phyloP scores from a whole-genome alignment of 2,329 filamentous ascomycete species.

The Mariannaea sp. region DNA sequence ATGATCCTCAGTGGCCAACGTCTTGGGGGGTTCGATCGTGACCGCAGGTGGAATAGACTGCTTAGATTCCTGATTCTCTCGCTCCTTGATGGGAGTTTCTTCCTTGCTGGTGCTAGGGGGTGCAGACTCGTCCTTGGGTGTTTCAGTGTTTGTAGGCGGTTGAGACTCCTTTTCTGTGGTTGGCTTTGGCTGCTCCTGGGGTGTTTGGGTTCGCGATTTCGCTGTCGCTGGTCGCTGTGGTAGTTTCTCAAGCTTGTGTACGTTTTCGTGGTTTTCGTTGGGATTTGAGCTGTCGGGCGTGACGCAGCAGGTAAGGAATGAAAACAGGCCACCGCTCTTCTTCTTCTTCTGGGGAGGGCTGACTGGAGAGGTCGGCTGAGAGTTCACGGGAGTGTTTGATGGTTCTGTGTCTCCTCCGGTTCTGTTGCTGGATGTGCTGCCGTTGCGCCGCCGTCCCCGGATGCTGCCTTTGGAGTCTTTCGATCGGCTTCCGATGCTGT shows the following conservation, averaged over 20 bases:
- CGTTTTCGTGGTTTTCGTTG: conserved; percentile 58
- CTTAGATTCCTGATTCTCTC: conserved; percentile 53
- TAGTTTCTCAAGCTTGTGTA: conserved; percentile 63
- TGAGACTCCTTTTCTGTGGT: conserved; percentile 57
- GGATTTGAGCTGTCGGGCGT: conserved; percentile 65
- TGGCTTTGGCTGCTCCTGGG: conserved; percentile 54
- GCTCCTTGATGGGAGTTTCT: conserved; percentile 49
- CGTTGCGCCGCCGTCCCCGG: conserved; percentile 65
- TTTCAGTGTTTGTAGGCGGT: conserved; percentile 42
- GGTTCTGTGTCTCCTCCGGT: conserved; percentile 60
- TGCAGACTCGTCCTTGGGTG: conserved; percentile 50
- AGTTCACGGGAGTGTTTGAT: conserved; percentile 53
- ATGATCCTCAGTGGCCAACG: conserved; percentile 33
- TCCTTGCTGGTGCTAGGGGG: conserved; percentile 55
- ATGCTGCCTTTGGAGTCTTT: conserved; percentile 70
- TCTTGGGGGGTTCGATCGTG: conserved; percentile 51
- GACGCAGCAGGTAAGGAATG: conserved; percentile 70
- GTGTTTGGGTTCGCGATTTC: conserved; percentile 58
- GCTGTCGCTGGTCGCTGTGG: conserved; percentile 59
- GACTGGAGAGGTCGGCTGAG: conserved; percentile 57
- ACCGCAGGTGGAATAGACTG: conserved; percentile 47
- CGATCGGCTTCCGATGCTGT: conserved; percentile 67
- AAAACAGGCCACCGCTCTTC: conserved; percentile 58
- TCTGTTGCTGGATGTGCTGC: conserved; percentile 69
- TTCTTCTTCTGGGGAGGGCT: conserved; percentile 58